These are phyloP conservation scores for Colletotrichum sp. DNA, from an alignment of 2,329 filamentous ascomycete species.

Conservation along the genomic window DNA sequence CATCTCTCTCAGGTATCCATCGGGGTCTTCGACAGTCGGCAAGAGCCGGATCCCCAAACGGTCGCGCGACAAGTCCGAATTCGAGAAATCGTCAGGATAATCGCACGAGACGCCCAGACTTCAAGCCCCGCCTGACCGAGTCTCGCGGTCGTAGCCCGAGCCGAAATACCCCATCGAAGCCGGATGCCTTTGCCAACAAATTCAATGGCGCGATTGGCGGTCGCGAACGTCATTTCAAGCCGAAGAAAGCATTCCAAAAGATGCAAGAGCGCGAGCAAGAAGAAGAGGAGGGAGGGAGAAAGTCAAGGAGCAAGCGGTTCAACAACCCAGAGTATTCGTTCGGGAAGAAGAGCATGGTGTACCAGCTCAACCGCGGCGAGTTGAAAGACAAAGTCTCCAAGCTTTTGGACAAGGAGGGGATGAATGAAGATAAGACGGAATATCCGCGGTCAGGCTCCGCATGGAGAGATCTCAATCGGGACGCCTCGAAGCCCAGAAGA, in stretches of 20 bases:
- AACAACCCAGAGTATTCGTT: conserved; percentile 52
- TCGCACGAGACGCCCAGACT: not conserved
- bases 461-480: not conserved
- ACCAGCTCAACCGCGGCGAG: conserved; percentile 53
- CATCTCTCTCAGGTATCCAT: conserved; percentile 69
- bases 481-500: not conserved
- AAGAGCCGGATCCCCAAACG: conserved; percentile 23
- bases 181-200: conserved; percentile 3
- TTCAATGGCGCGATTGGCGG: conserved; percentile 4
- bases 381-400: conserved; percentile 34
- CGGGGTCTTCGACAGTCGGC: conserved; percentile 64
- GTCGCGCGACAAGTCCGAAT: not conserved
- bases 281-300: conserved; percentile 36
- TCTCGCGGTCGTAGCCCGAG: not conserved
- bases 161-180: not conserved
- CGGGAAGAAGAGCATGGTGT: conserved; percentile 62
- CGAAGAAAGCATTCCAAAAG: conserved; percentile 58
- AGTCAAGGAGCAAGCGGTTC: conserved; percentile 57
- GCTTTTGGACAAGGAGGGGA: conserved; percentile 13
- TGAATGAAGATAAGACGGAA: not conserved
- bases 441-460: not conserved
- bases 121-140: conserved; percentile 24
- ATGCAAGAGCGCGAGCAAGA: conserved; percentile 37
- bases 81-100: not conserved
- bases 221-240: conserved; percentile 38